Evolutionary conservation across 2,329 filamentous ascomycete species (phyloP).

Genomic region (Aspergillus fumigatus): DNA sequence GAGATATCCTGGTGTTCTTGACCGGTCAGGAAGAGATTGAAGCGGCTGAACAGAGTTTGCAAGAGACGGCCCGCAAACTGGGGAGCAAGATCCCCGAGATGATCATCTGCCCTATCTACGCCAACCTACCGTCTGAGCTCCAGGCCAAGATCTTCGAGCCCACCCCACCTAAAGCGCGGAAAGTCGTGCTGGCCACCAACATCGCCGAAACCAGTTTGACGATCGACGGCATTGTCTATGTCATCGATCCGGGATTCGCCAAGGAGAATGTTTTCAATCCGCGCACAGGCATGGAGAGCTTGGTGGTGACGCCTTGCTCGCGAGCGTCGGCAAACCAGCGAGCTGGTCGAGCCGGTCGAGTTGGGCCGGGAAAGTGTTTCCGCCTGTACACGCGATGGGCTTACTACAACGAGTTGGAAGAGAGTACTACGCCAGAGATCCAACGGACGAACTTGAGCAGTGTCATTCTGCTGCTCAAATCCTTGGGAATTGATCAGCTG

Average conservation of each 20-base stretch:
- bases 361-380: conserved; percentile 89
- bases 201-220: conserved; percentile 96
- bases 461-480: conserved; percentile 81
- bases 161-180: conserved; percentile 76
- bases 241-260: conserved; percentile 91
- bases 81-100: conserved; percentile 81
- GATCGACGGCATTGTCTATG: conserved; percentile 92
- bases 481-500: conserved; percentile 84
- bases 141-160: conserved; percentile 94
- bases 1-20: conserved; percentile 90
- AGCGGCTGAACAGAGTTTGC: conserved; percentile 74
- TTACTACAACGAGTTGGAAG: conserved; percentile 91
- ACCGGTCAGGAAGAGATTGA: conserved; percentile 97
- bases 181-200: conserved; percentile 92
- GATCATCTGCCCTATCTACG: conserved; percentile 89
- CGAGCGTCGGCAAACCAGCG: conserved; percentile 89
- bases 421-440: conserved; percentile 88
- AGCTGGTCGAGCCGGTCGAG: conserved; percentile 86
- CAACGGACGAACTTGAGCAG: conserved; percentile 82
- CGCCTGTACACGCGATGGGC: conserved; percentile 89
- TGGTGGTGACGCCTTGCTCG: conserved; percentile 87
- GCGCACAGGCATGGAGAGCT: conserved; percentile 83
- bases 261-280: conserved; percentile 95
- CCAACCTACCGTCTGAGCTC: conserved; percentile 83
- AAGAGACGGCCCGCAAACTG: conserved; percentile 81